These are phyloP conservation scores for Chaetomidium leptoderma DNA, from an alignment of 495 filamentous ascomycete genomes.

Conservation along the genomic window DNA sequence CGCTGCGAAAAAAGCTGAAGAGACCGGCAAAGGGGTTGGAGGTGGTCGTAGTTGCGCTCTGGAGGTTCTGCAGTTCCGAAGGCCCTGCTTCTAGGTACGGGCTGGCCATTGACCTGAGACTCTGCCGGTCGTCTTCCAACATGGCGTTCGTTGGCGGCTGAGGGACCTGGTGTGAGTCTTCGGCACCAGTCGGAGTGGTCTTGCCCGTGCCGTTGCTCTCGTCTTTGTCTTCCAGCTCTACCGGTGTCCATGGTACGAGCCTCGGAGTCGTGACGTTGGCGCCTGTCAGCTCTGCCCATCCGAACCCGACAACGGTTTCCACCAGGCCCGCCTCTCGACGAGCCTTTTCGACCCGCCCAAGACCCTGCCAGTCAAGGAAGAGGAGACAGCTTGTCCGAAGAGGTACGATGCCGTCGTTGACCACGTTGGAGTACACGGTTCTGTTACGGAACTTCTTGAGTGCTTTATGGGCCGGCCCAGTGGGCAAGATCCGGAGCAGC, in stretches of 20 bases:
- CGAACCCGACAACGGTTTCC: slow-evolving; percentile 86
- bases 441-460: slow-evolving; percentile 83
- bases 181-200: slow-evolving; percentile 21
- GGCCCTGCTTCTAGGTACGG: slow-evolving; percentile 19
- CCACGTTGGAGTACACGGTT: slow-evolving; percentile 94
- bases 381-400: slow-evolving; percentile 89
- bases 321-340: slow-evolving; percentile 86
- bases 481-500: slow-evolving; percentile 82
- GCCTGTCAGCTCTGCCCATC: slow-evolving; percentile 90
- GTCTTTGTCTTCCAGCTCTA: slow-evolving; percentile 20
- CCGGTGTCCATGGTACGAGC: slow-evolving; percentile 35
- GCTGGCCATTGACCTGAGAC: slow-evolving; percentile 36
- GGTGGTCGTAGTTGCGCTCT: slow-evolving; percentile 26
- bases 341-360: slow-evolving; percentile 91
- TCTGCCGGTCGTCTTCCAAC: slow-evolving; percentile 50
- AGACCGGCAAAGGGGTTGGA: slow-evolving; percentile 53
- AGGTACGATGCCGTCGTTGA: slow-evolving; percentile 97
- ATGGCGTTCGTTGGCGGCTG: slow-evolving; percentile 54
- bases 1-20: slow-evolving; percentile 58
- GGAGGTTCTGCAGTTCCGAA: slow-evolving; percentile 24
- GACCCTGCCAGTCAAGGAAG: slow-evolving; percentile 95
- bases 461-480: slow-evolving; percentile 84
- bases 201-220: slow-evolving; percentile 25
- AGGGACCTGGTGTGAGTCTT: slow-evolving; percentile 49
- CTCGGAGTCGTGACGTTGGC: slow-evolving; percentile 50